Percentiles rank a stretch among this genome's conserved stretches.
Conservation (phyloP, 1,284 basidiomycete species). For the Microbotryomycetes sp. region DNA sequence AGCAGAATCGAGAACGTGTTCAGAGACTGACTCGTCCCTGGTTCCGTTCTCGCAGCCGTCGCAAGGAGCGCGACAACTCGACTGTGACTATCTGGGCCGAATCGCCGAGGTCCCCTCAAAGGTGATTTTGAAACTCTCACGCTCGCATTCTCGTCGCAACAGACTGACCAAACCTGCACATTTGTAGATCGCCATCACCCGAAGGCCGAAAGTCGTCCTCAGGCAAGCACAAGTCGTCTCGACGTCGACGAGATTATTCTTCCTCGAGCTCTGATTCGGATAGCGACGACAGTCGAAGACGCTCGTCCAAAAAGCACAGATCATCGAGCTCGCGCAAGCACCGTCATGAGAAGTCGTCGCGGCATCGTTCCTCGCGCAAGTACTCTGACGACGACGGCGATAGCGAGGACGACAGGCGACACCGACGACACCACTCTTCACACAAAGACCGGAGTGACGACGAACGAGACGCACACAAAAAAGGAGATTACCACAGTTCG, state of each 20-base stretch:
- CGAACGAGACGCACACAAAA: slow-evolving; percentile 15
- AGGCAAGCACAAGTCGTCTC: slow-evolving; percentile 2
- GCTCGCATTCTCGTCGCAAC: too few relatives aligned
- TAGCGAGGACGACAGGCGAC: background rate
- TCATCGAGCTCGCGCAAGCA: background rate
- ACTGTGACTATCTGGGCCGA: slow-evolving; percentile 71
- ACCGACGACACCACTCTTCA: background rate
- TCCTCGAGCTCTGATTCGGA: slow-evolving; percentile 1
- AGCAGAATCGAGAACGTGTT: too few relatives aligned
- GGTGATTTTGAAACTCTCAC: too few relatives aligned
- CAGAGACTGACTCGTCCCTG: too few relatives aligned
- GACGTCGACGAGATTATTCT: slow-evolving; percentile 20
- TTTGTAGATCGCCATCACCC: slow-evolving; percentile 47
- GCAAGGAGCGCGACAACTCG: slow-evolving; percentile 59
- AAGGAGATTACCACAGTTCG: slow-evolving; percentile 18
- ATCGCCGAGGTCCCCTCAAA: slow-evolving; percentile 61
- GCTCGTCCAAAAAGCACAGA: slow-evolving; percentile 16
- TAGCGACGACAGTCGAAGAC: slow-evolving; percentile 8
- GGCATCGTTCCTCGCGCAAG: slow-evolving; percentile 7
- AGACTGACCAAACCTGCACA: too few relatives aligned
- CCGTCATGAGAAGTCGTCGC: slow-evolving; percentile 6
- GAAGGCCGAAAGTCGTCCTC: slow-evolving; percentile 18
- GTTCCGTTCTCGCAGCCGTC: slow-evolving; percentile 56
- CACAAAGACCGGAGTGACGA: slow-evolving; percentile 4
- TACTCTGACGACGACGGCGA: slow-evolving; percentile 3